These are phyloP conservation scores for Aristolochia contorta DNA, from an alignment of 164 flowering plant genomes.

Conservation along the genomic window DNA sequence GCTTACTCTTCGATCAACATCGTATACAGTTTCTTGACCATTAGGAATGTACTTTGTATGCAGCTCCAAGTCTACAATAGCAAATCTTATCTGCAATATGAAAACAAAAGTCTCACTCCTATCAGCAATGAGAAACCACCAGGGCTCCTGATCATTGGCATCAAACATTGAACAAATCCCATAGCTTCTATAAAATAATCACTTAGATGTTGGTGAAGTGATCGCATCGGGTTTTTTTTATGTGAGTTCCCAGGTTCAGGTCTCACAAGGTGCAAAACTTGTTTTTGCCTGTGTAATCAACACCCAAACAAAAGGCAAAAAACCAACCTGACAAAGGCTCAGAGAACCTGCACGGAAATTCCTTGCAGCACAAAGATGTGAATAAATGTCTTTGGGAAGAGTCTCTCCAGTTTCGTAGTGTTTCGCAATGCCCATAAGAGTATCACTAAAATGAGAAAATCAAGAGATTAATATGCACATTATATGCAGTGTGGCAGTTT, in stretches of 20 bases:
- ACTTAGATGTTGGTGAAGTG: no score
- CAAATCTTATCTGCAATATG: slow-evolving; percentile 60
- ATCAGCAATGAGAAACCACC: neutral
- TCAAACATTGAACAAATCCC: no score
- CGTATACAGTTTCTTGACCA: slow-evolving; percentile 76
- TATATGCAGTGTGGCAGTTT: neutral
- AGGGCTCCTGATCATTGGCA: no score
- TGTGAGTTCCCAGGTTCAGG: no score
- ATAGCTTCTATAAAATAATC: no score
- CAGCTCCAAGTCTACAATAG: slow-evolving; percentile 74
- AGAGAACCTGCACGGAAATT: slow-evolving; percentile 87
- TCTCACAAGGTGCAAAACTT: no score
- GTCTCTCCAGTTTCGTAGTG: slow-evolving; percentile 92
- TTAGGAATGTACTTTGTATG: slow-evolving; percentile 72
- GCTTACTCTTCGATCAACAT: slow-evolving; percentile 65
- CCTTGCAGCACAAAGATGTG: slow-evolving; percentile 84
- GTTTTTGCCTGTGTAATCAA: no score
- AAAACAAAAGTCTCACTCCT: neutral
- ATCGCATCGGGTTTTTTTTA: no score
- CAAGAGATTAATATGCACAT: neutral
- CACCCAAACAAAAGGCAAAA: neutral
- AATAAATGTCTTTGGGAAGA: slow-evolving; percentile 86
- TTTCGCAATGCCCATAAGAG: slow-evolving; percentile 86
- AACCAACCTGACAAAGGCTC: slow-evolving; percentile 83
- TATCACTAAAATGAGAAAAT: slow-evolving; percentile 42